Evolutionary conservation across 495 filamentous ascomycete genomes (phyloP).

Genomic region (Hypomontagnella monticulosa): DNA sequence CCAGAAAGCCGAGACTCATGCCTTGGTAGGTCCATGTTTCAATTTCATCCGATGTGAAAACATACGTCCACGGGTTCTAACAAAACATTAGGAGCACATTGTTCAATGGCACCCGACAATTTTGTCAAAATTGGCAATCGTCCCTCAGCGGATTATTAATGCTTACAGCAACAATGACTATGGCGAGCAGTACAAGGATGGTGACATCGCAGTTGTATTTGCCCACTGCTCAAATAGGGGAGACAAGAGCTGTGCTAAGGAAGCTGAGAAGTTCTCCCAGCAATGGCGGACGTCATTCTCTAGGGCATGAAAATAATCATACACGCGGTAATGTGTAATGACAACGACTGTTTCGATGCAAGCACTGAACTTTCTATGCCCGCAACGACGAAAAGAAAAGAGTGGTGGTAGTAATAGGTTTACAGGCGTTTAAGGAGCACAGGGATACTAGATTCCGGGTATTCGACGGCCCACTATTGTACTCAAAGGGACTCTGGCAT

Average conservation of each 20-base stretch:
- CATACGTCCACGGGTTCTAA: conserved; percentile 41
- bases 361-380: conserved; percentile 18
- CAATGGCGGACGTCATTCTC: conserved; percentile 58
- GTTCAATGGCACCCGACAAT: conserved; percentile 99
- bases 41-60: neutral
- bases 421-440: conserved; percentile 35
- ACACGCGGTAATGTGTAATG: conserved; percentile 32
- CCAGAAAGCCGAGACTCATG: conserved; percentile 91
- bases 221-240: conserved; percentile 69
- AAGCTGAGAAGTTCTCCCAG: conserved; percentile 60
- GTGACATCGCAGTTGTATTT: conserved; percentile 85
- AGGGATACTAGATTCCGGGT: conserved; percentile 34
- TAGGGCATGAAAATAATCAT: conserved; percentile 27
- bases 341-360: conserved; percentile 22
- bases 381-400: conserved; percentile 21
- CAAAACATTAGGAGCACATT: conserved; percentile 76
- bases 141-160: conserved; percentile 85
- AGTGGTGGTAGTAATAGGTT: conserved; percentile 20
- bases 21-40: conserved; percentile 70
- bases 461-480: conserved; percentile 29
- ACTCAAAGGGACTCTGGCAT: conserved; percentile 40
- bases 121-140: conserved; percentile 82
- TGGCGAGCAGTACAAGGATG: conserved; percentile 75
- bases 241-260: conserved; percentile 72
- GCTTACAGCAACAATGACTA: conserved; percentile 64